These are phyloP conservation scores for Raddia guianensis DNA, from an alignment of 176 grass and related monocot species.

Conservation along the genomic window DNA sequence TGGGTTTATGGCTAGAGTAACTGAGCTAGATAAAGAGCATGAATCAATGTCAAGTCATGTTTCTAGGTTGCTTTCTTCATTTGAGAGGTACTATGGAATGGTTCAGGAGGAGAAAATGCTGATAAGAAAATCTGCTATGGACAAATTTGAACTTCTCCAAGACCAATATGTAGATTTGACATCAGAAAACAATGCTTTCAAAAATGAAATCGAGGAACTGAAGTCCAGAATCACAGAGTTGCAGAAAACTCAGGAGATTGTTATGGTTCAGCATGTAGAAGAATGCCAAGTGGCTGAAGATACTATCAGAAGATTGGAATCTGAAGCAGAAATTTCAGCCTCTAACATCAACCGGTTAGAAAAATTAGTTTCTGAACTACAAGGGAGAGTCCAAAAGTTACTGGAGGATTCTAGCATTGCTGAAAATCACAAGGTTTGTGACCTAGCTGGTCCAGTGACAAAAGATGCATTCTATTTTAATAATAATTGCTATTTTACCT, in stretches of 20 bases:
- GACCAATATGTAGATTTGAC: conserved; percentile 50
- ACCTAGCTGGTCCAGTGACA: conserved; percentile 1
- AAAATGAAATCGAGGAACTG: conserved; percentile 64
- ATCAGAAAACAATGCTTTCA: conserved; percentile 64
- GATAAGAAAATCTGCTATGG: conserved; percentile 49
- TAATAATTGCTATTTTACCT: conserved; percentile 27
- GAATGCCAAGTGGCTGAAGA: conserved; percentile 83
- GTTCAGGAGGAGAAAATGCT: conserved; percentile 72
- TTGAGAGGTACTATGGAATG: conserved; percentile 66
- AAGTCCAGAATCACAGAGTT: conserved; percentile 72
- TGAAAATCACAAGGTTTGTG: conserved; percentile 77
- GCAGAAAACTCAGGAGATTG: conserved; percentile 81
- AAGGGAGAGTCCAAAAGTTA: conserved; percentile 69
- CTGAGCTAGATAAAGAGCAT: conserved; percentile 71
- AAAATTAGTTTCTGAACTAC: conserved; percentile 62
- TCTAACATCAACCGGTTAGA: conserved; percentile 61
- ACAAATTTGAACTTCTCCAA: conserved; percentile 71
- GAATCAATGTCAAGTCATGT: conserved; percentile 57
- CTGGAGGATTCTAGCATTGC: conserved; percentile 60
- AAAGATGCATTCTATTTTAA: neutral
- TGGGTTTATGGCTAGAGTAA: conserved; percentile 55
- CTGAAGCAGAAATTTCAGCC: conserved; percentile 67
- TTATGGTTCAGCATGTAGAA: conserved; percentile 93
- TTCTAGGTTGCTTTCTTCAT: conserved; percentile 58
- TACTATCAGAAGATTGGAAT: conserved; percentile 70